Conservation (phyloP, 2,329 filamentous ascomycete species). For the Colletotrichum sp. region DNA sequence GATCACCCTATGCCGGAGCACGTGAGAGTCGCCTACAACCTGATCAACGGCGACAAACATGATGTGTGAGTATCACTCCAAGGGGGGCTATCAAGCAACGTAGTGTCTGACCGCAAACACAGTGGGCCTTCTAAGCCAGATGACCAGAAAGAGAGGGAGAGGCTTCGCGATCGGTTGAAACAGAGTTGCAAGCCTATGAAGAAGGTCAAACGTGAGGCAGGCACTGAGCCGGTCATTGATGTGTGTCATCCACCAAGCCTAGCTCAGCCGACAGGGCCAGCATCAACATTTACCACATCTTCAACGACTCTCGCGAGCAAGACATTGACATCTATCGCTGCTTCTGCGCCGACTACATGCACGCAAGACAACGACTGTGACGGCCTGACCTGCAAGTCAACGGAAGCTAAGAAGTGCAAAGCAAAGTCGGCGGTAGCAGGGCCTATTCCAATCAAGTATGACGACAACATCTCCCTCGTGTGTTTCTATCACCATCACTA, state of each 20-base stretch:
- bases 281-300: neutral
- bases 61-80: neutral
- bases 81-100: neutral
- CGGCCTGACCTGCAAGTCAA: neutral
- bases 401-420: neutral
- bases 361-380: neutral
- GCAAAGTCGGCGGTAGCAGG: neutral
- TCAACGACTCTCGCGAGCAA: neutral
- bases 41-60: neutral
- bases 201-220: neutral
- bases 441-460: neutral
- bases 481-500: accelerated
- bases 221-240: neutral
- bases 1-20: neutral
- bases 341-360: neutral
- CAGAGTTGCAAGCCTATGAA: neutral
- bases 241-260: neutral
- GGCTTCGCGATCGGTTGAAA: neutral
- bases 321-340: neutral
- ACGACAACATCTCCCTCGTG: accelerated
- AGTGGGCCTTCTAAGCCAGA: neutral
- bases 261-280: neutral
- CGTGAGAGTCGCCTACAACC: neutral
- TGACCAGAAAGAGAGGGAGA: neutral
- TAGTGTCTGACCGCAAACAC: neutral